A percentile compares a stretch with the other conserved stretches of the same genome.
phyloP scores from a whole-genome alignment of 2,329 filamentous ascomycete genomes.

The Zymoseptoria pseudotritici region DNA sequence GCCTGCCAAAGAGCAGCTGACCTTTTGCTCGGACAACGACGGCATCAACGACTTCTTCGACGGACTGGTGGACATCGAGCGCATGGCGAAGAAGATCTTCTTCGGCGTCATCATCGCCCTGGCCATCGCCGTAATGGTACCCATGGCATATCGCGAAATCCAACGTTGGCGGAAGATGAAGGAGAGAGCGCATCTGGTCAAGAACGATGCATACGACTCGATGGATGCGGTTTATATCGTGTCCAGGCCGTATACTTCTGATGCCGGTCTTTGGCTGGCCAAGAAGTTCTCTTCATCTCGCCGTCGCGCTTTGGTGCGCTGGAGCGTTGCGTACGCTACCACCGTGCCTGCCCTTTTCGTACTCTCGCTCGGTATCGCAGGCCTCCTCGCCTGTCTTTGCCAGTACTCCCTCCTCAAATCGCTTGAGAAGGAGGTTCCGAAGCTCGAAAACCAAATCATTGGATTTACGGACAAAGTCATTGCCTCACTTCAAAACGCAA shows the following conservation, averaged over 20 bases:
- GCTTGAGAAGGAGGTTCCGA: constrained; percentile 69
- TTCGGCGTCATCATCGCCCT: constrained; percentile 64
- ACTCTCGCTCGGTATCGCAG: constrained; percentile 71
- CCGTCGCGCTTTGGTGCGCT: constrained; percentile 66
- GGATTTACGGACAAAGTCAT: constrained; percentile 75
- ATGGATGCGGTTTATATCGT: constrained; percentile 86
- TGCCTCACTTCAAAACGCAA: constrained; percentile 62
- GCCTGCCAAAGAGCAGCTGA: constrained; percentile 71
- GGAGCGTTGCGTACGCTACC: constrained; percentile 82
- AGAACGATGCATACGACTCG: constrained; percentile 61
- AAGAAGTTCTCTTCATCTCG: constrained; percentile 56
- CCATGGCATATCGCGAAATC: constrained; percentile 76
- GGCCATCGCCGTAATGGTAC: constrained; percentile 65
- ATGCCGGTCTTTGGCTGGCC: constrained; percentile 62
- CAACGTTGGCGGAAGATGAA: constrained; percentile 67
- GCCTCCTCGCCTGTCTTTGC: constrained; percentile 73
- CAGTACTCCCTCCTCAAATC: constrained; percentile 70
- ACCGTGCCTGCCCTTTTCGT: constrained; percentile 80
- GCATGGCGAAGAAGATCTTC: constrained; percentile 64
- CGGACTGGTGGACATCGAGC: constrained; percentile 58
- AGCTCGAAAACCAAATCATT: constrained; percentile 65
- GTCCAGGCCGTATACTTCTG: constrained; percentile 69
- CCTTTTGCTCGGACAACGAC: constrained; percentile 82
- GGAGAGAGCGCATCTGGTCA: constrained; percentile 59
- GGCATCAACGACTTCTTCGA: constrained; percentile 79